These are phyloP conservation scores for Leccinum longicurvipes DNA, from an alignment of 768 basidiomycete species.

Conservation along the genomic window DNA sequence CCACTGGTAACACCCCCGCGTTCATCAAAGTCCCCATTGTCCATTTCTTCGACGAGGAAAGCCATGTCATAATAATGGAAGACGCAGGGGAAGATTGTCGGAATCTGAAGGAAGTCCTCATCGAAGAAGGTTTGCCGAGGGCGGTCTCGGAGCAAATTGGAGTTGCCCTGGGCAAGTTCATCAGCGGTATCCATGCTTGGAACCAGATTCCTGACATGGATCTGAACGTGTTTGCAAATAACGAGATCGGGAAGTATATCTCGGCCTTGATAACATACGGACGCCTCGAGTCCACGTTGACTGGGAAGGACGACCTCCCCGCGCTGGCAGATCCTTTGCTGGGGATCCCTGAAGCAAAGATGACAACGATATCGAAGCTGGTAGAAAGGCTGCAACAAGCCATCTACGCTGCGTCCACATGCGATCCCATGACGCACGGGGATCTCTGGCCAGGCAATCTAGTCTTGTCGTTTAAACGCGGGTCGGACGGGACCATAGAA, in stretches of 20 bases:
- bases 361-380: conserved; percentile 34
- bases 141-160: conserved; percentile 45
- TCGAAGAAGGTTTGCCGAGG: conserved; percentile 31
- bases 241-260: conserved; percentile 40
- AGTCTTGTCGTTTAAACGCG: conserved; percentile 39
- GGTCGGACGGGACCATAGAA: conserved; percentile 21
- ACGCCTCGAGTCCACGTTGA: conserved; percentile 39
- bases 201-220: conserved; percentile 31
- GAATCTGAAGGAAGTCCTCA: conserved; percentile 42
- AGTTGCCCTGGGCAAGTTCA: conserved; percentile 49
- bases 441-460: conserved; percentile 77
- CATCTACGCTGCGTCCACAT: conserved; percentile 29
- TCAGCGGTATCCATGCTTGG: conserved; percentile 51
- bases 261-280: conserved; percentile 44
- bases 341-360: conserved; percentile 34
- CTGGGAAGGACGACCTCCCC: conserved; percentile 29
- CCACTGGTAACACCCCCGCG: conserved; percentile 29
- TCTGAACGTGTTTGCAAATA: conserved; percentile 38
- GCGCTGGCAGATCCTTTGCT: conserved; percentile 42
- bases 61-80: conserved; percentile 58
- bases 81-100: conserved; percentile 44
- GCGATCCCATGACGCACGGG: conserved; percentile 40
- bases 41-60: conserved; percentile 46
- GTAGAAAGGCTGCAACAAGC: conserved; percentile 27
- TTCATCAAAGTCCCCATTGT: conserved; percentile 49